Evolutionary conservation across 2,329 filamentous ascomycete species (phyloP), one percentile per base, ranked within the genome.

Genomic region (Ophiostoma sp.): DNA sequence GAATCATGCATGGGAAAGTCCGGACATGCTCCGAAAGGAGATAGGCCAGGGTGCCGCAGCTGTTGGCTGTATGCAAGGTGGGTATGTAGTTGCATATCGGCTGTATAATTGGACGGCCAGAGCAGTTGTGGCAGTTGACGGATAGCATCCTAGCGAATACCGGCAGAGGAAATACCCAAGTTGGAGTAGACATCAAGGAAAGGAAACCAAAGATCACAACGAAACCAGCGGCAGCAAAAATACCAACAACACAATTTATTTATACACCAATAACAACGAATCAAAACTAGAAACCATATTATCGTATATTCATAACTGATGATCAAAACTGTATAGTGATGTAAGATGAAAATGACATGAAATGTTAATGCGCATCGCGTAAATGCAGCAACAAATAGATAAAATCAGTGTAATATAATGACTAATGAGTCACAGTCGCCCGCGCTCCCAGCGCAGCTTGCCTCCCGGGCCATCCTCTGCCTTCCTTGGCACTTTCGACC

Each of bases 271-370:
- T 2, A 64, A n/a, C 27, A n/a, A 36, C 13, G 8, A 11, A n/a
- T 13, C 13, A 11, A 36, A 36, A 62, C 57, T 7, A 33, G 8
- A n/a, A 35, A 39, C 31, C 33, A 17, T 64, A 36, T n/a, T 64
- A 64, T 36, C 60, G 60, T 64, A n/a, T 64, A 64, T 64, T 64
- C 60, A 36, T 64, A 36, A 8, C 27, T 36, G 60, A 20, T 36
- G 60, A 20, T n/a, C 31, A 36, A 39, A 62, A 64, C 23, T 20
- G 33, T 39, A 23, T 33, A 64, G 60, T 36, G 33, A 62, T 62
- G 27, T 20, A 33, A 33, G 20, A 39, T 64, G 15, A 11, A 64
- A 39, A 64, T 33, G 57, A 36, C 20, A 36, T n/a, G 33, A 36
- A 64, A 64, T 64, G 17, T 33, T 39, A 64, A 64, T 33, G 31